Evolutionary conservation across 176 grass and related monocot species (phyloP).

Genomic region (Bromus sterilis): DNA sequence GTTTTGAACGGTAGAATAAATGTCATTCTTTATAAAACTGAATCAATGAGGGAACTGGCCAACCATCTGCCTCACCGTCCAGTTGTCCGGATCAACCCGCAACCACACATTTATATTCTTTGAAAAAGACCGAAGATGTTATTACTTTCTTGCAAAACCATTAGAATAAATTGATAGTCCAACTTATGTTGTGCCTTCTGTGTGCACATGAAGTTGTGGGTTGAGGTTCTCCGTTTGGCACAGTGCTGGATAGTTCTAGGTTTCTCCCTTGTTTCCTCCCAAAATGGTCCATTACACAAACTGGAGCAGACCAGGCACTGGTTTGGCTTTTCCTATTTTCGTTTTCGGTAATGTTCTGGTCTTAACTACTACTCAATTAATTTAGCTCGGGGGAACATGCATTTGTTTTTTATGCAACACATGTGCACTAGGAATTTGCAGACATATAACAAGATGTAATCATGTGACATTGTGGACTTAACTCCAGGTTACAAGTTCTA

Average conservation of each 20-base stretch:
- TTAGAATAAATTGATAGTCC: neutral
- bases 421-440: neutral
- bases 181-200: neutral
- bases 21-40: neutral
- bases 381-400: neutral
- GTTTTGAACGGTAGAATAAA: neutral
- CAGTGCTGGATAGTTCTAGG: neutral
- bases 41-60: neutral
- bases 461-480: neutral
- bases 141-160: neutral
- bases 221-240: neutral
- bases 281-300: neutral
- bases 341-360: neutral
- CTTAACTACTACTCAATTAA: neutral
- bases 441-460: neutral
- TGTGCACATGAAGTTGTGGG: neutral
- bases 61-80: neutral
- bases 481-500: neutral
- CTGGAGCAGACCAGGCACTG: neutral
- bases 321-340: neutral
- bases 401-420: neutral
- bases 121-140: neutral
- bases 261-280: neutral
- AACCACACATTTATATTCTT: neutral
- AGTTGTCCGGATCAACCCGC: neutral